Evolutionary conservation across 148 eudicot genomes (phyloP), one percentile per base, ranked within the genome.

Genomic region (Silene conica): DNA sequence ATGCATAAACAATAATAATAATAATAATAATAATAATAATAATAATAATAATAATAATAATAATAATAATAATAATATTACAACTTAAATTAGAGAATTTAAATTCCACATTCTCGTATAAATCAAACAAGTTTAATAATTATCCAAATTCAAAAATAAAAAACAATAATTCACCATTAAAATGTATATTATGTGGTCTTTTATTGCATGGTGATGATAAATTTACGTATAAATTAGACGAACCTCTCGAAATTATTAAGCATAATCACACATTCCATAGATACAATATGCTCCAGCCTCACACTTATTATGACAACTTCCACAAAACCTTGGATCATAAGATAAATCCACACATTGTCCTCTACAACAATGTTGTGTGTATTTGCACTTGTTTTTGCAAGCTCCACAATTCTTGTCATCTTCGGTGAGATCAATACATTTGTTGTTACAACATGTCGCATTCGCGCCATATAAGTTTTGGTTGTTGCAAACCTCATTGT

Each of bases 211-310:
- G 55, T 5, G 16, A 14, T 11, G n/a, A 50, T 65, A 69, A 74
- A 69, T 69, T n/a, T n/a, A n/a, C n/a, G n/a, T 21, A 34, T 74
- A 69, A 69, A 69, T 52, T 20, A 67, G 43, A 63, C 74, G 58
- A 74, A 74, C 78, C 74, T 60, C 67, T 0, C 9, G 22, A 9
- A 22, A 19, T 59, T 21, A 50, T 81, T 57, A 92, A 60, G 98
- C 87, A 78, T 93, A 93, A 38, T 84, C 88, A 54, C 98, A 93
- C 77, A 84, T 66, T 66, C 93, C 93, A 59, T 83, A 87, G 12
- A 79, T 25, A 69, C 98, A 93, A 8, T 70, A 74, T 19, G 73
- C 57, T 0, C 79, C 85, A 0, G 23, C 6, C 73, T 14, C 15
- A 66, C 98, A 93, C 77, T 34, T 70, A 23, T 79, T 77, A 43